phyloP scores from a whole-genome alignment of 352 stramenopile species.

The Achlya hypogyna region DNA sequence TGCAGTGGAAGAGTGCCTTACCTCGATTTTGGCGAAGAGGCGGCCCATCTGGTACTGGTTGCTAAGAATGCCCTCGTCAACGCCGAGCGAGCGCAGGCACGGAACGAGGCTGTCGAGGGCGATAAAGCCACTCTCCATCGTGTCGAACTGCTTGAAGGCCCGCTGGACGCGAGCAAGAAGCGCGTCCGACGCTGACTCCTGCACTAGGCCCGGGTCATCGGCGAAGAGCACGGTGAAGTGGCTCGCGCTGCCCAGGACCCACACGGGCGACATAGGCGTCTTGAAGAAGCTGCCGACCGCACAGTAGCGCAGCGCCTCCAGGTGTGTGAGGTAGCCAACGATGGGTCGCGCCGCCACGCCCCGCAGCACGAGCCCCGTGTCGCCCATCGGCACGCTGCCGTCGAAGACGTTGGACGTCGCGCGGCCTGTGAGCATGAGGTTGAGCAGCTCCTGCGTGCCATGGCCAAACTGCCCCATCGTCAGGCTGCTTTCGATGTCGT shows the following conservation, averaged over 20 bases:
- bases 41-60: conserved; percentile 64
- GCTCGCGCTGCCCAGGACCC: conserved; percentile 82
- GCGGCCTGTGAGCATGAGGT: conserved; percentile 67
- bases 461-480: conserved; percentile 65
- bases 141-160: conserved; percentile 84
- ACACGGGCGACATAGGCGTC: conserved; percentile 75
- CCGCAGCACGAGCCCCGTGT: conserved; percentile 58
- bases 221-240: conserved; percentile 89
- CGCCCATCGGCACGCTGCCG: conserved; percentile 60
- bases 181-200: conserved; percentile 56
- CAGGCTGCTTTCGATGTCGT: conserved; percentile 44
- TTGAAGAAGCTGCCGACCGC: conserved; percentile 89
- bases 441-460: conserved; percentile 80
- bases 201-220: conserved; percentile 38
- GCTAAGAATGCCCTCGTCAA: conserved; percentile 36
- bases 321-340: conserved; percentile 83
- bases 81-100: conserved; percentile 58
- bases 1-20: conserved; percentile 22
- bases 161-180: conserved; percentile 80
- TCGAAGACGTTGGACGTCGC: conserved; percentile 83
- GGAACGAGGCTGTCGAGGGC: conserved; percentile 41
- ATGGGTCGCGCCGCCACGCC: conserved; percentile 40
- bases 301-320: conserved; percentile 86
- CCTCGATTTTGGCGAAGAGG: conserved; percentile 43
- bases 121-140: conserved; percentile 85